Base-by-base conservation (phyloP, 805 yeast species). In the Wickerhamiella slavikovae region DNA sequence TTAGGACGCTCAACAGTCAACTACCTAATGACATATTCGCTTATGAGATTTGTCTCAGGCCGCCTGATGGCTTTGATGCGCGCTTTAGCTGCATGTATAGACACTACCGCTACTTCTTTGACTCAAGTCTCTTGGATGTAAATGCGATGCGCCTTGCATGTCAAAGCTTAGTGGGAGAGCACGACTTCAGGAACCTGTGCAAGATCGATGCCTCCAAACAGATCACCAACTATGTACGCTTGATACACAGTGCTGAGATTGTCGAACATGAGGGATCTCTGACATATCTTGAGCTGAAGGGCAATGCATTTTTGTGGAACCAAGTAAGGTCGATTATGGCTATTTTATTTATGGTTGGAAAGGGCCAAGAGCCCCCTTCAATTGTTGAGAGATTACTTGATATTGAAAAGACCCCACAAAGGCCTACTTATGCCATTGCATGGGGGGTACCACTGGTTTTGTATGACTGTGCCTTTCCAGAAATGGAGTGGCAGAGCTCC, bases 271-370 rank as follows among this genome's bases (percentile, higher is more conserved):
- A 42, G 16, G 31, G 19, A 4, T 40, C 38, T 14, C 58, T 66
- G 31, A 76, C 60, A 43, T 72, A 71, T 33, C 69, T 85, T 48
- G 82, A 80, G 46, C 54, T 89, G 30, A 60, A 65, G 37, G 98
- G 98, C 0, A 59, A 77, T 1, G 98, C 96, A 6, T 89, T 89
- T 41, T 53, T 89, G 32, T 89, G 96, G 96, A 96, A 89, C 48
- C 98, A 89, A 51, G 98, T 89, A 13, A 65, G 98, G 34, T 82
- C 93, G 40, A 89, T 89, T 89, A 67, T 82, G 56, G 93, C 93
- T 0, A 58, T 76, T 8, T 48, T 89, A 32, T 67, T 89, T 31
- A 51, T 75, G 15, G 70, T 82, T 5, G 98, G 94, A 1, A 93
- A 82, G 49, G 57, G 58, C 11, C 59, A 66, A 14, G 98, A 89